Evolutionary conservation across 495 filamentous ascomycete genomes (phyloP), one percentile per base, ranked within the genome.

Genomic region (Amphirosellinia nigrospora): DNA sequence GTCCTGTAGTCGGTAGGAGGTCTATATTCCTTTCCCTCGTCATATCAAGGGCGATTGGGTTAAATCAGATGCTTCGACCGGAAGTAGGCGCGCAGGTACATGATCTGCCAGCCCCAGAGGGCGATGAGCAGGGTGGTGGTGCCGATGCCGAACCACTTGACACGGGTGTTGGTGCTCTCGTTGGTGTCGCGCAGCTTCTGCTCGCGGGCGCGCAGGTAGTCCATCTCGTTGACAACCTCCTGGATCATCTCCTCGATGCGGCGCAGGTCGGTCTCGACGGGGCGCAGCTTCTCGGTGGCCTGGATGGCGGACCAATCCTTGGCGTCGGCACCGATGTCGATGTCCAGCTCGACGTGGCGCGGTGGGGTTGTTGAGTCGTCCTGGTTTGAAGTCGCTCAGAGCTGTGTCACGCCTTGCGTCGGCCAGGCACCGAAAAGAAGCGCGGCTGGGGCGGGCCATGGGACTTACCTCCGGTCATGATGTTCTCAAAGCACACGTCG

Each of bases 301-400:
- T 98, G 96, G 77, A 98, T 94, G 72, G 92, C 94, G 64, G 91
- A 93, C 96, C 96, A 99, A 84, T 99, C 96, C 79, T 96, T 95
- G 66, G 96, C 96, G 76, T 99, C 96, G 82, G 96, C 96, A 70
- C 96, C 96, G 75, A 99, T 98, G 79, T 99, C 96, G 83, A 99
- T 93, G 78, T 99, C 96, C 73, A 99, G 93, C 81, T 98, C 96
- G 74, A 99, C 85, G 78, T 91, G 86, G 56, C 95, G 93, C n/a
- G 71, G 79, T 82, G 56, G 91, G 91, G 79, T 90, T 89, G 58
- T 85, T 78, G 53, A 82, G 80, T 59, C 76, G 76, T 56, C 74
- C 76, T 78, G 70, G 64, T 73, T 77, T 70, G 68, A 75, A 65
- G 68, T 77, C 73, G 72, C 73, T 78, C 69, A 78, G 72, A 72